These are phyloP conservation scores for Thalassiosira gravida DNA, from an alignment of 352 stramenopile species.

Conservation along the genomic window DNA sequence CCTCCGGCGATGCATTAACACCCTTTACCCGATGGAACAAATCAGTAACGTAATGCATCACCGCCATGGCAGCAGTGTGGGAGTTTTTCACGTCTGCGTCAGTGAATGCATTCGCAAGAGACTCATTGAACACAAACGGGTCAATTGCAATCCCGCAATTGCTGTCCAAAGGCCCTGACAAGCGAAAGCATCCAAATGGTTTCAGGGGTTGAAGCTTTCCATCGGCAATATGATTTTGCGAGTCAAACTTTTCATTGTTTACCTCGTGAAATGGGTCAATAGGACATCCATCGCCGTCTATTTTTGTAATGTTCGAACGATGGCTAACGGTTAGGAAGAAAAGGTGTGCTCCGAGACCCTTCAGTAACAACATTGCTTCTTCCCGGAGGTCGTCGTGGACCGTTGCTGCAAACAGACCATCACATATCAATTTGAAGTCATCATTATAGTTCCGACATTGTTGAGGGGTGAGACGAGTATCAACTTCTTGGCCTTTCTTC, in stretches of 20 bases:
- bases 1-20: neutral
- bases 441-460: constrained; percentile 22
- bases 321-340: constrained; percentile 53
- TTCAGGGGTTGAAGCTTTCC: constrained; percentile 66
- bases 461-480: neutral
- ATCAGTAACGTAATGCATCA: constrained; percentile 58
- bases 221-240: constrained; percentile 33
- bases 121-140: constrained; percentile 72
- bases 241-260: constrained; percentile 19
- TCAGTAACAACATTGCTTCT: constrained; percentile 59
- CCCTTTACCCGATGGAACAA: constrained; percentile 43
- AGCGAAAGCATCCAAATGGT: constrained; percentile 76
- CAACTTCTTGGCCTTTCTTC: neutral
- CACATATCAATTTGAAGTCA: constrained; percentile 56
- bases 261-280: constrained; percentile 36
- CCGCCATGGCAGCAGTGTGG: constrained; percentile 31
- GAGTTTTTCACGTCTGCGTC: constrained; percentile 17
- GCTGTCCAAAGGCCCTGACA: constrained; percentile 52
- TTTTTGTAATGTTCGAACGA: constrained; percentile 39
- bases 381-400: constrained; percentile 45
- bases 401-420: constrained; percentile 53
- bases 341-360: constrained; percentile 62
- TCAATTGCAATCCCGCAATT: constrained; percentile 34
- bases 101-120: constrained; percentile 65
- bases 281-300: constrained; percentile 59